A percentile compares a stretch with the other conserved stretches of the same genome.
phyloP scores from a whole-genome alignment of 768 basidiomycete genomes.

The Polyporus arcularius region DNA sequence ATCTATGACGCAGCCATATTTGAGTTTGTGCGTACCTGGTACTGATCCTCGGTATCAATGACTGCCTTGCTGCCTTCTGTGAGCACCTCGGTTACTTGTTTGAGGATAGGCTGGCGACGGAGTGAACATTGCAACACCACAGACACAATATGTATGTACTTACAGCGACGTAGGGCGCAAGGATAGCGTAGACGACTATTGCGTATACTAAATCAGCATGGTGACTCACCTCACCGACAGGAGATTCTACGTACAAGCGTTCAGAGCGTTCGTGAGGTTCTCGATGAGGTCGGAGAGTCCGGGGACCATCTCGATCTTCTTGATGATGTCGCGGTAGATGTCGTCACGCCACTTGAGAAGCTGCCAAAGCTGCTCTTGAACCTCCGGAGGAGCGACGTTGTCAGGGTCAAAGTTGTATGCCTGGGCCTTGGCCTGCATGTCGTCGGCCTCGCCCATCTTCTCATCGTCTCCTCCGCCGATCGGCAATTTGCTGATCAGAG shows the following conservation, averaged over 20 bases:
- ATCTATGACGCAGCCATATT: background rate
- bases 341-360: slow-evolving; percentile 66
- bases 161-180: slow-evolving; percentile 67
- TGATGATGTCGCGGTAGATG: slow-evolving; percentile 51
- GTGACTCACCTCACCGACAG: background rate
- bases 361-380: slow-evolving; percentile 55
- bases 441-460: slow-evolving; percentile 54
- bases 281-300: slow-evolving; percentile 60
- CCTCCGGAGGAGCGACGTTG: slow-evolving; percentile 62
- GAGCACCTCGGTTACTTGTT: slow-evolving; percentile 56
- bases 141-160: slow-evolving; percentile 12
- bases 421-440: slow-evolving; percentile 54
- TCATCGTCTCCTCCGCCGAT: slow-evolving; percentile 51
- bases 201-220: background rate
- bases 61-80: slow-evolving; percentile 67
- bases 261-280: slow-evolving; percentile 62
- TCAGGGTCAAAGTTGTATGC: slow-evolving; percentile 66
- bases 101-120: slow-evolving; percentile 53
- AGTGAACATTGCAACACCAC: background rate
- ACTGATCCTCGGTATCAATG: slow-evolving; percentile 70
- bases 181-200: slow-evolving; percentile 61
- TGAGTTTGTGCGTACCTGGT: slow-evolving; percentile 40
- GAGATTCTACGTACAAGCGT: slow-evolving; percentile 51
- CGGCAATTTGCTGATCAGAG: slow-evolving; percentile 50
- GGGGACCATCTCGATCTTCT: slow-evolving; percentile 67